Evolutionary conservation across 306 rosid genomes (phyloP).

Genomic region (Hippophae gyantsensis): DNA sequence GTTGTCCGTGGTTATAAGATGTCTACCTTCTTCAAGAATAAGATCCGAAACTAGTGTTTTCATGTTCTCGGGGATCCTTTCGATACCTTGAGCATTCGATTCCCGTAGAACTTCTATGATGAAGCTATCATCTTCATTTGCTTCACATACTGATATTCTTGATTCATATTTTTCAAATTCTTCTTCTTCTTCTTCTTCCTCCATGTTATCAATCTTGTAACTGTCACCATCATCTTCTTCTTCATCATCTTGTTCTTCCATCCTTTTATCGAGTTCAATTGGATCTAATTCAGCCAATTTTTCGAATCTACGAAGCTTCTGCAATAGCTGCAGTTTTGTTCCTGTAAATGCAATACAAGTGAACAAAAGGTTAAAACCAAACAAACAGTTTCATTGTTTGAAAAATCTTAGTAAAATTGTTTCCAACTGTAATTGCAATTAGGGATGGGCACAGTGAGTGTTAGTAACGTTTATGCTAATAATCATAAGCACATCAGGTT

Average conservation of each 20-base stretch:
- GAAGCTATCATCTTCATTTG: slow-evolving; percentile 14
- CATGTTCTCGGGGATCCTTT: slow-evolving; percentile 29
- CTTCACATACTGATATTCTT: slow-evolving; percentile 22
- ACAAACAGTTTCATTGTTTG: background rate
- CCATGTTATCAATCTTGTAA: slow-evolving; percentile 10
- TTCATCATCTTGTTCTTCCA: slow-evolving; percentile 40
- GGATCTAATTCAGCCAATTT: slow-evolving; percentile 76
- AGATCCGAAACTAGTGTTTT: slow-evolving; percentile 56
- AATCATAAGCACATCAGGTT: too few species aligned
- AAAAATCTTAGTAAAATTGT: background rate
- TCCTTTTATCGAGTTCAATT: slow-evolving; percentile 60
- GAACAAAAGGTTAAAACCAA: background rate
- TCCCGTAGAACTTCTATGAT: slow-evolving; percentile 29
- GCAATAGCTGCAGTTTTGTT: slow-evolving; percentile 60
- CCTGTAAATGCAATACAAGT: slow-evolving; percentile 37
- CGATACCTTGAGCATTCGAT: slow-evolving; percentile 17
- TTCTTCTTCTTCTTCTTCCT: slow-evolving; percentile 19
- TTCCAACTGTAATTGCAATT: background rate
- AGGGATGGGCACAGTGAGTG: background rate
- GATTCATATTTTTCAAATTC: slow-evolving; percentile 19
- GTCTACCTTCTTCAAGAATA: slow-evolving; percentile 51
- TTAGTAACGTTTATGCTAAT: too few species aligned
- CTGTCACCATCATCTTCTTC: slow-evolving; percentile 13
- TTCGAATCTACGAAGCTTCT: slow-evolving; percentile 80
- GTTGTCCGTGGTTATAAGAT: slow-evolving; percentile 6